Base-by-base conservation (phyloP, 805 yeast species). In the Zygosaccharomyces siamensis region DNA sequence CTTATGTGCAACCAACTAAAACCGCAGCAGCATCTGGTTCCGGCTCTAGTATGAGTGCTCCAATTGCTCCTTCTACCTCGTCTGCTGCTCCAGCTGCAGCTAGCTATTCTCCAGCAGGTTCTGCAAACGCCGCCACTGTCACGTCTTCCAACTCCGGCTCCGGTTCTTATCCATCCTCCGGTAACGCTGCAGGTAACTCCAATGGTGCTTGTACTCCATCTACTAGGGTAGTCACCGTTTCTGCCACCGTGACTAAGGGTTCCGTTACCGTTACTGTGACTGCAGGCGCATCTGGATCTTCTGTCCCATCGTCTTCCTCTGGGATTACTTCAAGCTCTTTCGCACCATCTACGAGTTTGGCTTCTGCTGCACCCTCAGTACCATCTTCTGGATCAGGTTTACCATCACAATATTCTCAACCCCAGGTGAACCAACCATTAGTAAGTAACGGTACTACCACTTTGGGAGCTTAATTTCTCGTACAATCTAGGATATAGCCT, bases 191-290 rank as follows among this genome's bases (percentile, higher is more conserved):
- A 23, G 39, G 37, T 27, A 46, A 3, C 10, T 26, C 28, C 8
- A 26, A 46, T 26, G 42, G 45, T 16, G 52, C 45, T 14, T 55
- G 62, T 43, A 49, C 51, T 18, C 59, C 62, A 30, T 42, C 43
- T 8, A 50, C 58, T 3, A 24, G 49, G 8, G 46, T 38, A 27
- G 53, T 56, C 45, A 45, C 47, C 43, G 47, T 45, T 28, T 49
- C 55, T 26, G 57, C 57, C 8, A 58, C 62, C 18, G 60, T 59
- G 7, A 57, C 63, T 5, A 51, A 58, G 20, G 52, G 45, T 16
- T 51, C 64, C 8, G 47, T 49, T 5, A 54, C 60, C 14, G 47
- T 56, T 16, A 57, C 62, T 11, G 54, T 51, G 10, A 53, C 54
- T 14, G 45, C 47, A n/a, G 42, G 40, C 7, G 32, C 49, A 28